Base-by-base conservation (phyloP, 2,329 filamentous ascomycete species). In the Purpureocillium lavendulum region DNA sequence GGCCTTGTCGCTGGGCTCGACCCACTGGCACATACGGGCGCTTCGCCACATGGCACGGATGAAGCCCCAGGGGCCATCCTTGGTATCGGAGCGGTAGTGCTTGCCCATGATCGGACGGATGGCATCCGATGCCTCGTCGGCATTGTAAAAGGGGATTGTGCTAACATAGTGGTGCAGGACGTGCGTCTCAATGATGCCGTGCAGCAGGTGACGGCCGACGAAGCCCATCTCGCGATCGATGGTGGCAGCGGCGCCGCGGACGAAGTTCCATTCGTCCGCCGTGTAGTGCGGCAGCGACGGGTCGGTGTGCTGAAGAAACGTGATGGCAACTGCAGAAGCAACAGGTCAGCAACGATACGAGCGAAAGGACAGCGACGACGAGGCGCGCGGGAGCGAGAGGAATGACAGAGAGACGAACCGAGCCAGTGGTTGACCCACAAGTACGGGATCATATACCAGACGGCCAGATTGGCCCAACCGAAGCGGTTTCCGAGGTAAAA, bases 391-490 rank as follows among this genome's bases (percentile, higher is more conserved):
- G 8, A 12, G 12, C 26, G 26, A 29, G 8, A 12, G 12, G 8
- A 12, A 7, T 12, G 26, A 29, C 26, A 29, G 12, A 12, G 42
- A 40, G 38, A 75, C 85, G 75, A 80, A 92, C 87, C 86, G 41
- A 97, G 84, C 90, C 90, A 97, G 78, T 96, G 88, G 77, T 97
- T 94, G 41, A 96, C 89, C 90, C 90, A 96, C 45, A 96, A 73
- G 64, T 97, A 98, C 30, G 92, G 92, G 43, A 94, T 59, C 57
- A 89, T 80, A 69, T 98, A 98, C 90, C 92, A 97, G 47, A 98
- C 84, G 44, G 85, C 68, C 61, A 97, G 71, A 71, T 96, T 97
- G 59, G 71, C 61, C 72, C 81, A 90, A 57, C 92, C 92, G 53
- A 82, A 96, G 41, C 66, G 84, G 62, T 80, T 80, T 54, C 81